Conservation (phyloP, 2,329 filamentous ascomycete species). For the Fusarium veterinarium region DNA sequence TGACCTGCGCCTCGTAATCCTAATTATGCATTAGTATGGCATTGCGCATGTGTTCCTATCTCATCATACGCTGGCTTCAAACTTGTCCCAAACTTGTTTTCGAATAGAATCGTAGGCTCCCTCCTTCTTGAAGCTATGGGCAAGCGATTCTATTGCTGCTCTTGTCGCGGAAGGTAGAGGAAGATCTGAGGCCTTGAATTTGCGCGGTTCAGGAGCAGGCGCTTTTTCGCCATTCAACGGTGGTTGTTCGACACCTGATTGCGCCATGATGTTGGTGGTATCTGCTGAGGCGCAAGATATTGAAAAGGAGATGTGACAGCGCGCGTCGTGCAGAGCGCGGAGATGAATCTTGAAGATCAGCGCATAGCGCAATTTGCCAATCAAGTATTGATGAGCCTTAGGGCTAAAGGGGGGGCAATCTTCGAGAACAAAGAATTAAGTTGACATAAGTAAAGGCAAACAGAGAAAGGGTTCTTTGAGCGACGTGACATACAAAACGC, state of each 20-base stretch:
- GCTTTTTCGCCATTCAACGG: constrained; percentile 32
- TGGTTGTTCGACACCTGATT: constrained; percentile 40
- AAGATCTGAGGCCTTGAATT: constrained; percentile 79
- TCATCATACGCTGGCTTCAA: constrained; percentile 72
- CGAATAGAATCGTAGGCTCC: constrained; percentile 83
- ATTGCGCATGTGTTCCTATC: constrained; percentile 35
- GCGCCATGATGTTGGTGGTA: constrained; percentile 25
- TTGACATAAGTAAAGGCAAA: constrained; percentile 8
- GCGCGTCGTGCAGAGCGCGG: constrained; percentile 26
- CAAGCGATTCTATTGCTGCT: constrained; percentile 77
- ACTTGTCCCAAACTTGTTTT: constrained; percentile 81
- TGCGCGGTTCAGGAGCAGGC: constrained; percentile 49
- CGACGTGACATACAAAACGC: constrained; percentile 41
- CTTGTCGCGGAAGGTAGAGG: constrained; percentile 79
- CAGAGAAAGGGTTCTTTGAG: constrained; percentile 8
- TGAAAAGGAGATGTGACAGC: constrained; percentile 19
- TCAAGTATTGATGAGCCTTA: neutral
- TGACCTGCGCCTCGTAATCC: constrained; percentile 77
- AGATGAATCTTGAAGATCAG: constrained; percentile 16
- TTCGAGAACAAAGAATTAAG: neutral
- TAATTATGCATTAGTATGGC: constrained; percentile 47
- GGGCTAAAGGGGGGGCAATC: neutral
- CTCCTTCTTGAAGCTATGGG: constrained; percentile 88
- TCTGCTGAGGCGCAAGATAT: constrained; percentile 6
- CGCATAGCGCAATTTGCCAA: constrained; percentile 25